These are phyloP conservation scores for Trichomonas tenax DNA, from an alignment of 208 protist species.

Conservation along the genomic window DNA sequence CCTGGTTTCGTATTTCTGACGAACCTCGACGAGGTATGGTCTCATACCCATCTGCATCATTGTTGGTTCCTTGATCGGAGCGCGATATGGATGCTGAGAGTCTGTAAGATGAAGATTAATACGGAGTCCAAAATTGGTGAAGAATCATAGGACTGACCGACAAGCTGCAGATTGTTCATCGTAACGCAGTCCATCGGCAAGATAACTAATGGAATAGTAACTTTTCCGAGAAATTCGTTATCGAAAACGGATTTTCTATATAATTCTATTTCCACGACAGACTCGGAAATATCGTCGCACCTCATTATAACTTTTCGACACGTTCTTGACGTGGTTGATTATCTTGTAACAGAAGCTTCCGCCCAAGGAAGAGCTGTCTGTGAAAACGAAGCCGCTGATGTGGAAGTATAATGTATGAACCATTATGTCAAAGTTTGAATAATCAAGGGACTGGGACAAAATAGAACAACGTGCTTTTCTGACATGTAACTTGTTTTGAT, in stretches of 20 bases:
- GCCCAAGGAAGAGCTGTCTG: not conserved
- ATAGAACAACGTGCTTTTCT: no score
- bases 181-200: not conserved
- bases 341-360: not conserved
- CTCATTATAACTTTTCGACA: not conserved
- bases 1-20: not conserved
- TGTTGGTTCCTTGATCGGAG: not conserved
- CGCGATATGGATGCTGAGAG: not conserved
- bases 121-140: not conserved
- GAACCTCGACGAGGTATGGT: not conserved
- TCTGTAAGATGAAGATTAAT: not conserved
- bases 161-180: not conserved
- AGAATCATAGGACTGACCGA: not conserved
- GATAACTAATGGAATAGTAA: not conserved
- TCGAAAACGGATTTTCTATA: not conserved
- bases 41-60: not conserved
- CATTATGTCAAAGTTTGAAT: not conserved
- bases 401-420: not conserved
- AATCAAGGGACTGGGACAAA: no score
- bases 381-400: not conserved
- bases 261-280: not conserved
- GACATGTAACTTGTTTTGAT: no score
- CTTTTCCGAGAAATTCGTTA: not conserved
- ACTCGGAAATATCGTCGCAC: not conserved
- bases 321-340: not conserved